These are phyloP conservation scores for Alternaria brassicae DNA, from an alignment of 2,329 filamentous ascomycete species.

Conservation along the genomic window DNA sequence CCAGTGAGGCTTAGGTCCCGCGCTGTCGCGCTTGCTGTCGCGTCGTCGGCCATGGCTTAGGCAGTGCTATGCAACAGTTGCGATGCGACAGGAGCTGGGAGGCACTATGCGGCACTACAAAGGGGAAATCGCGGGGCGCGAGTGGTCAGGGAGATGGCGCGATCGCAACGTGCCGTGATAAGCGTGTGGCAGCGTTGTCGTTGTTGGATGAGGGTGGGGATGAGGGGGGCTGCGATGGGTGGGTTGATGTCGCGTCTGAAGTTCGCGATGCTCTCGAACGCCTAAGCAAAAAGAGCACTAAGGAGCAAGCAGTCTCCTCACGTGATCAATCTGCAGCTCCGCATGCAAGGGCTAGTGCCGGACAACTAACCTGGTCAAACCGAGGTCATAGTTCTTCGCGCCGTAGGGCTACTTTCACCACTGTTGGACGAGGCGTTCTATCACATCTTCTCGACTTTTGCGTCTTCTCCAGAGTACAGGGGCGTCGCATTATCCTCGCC, in stretches of 20 bases:
- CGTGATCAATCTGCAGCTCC: constrained; percentile 18
- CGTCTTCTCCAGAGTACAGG: background rate
- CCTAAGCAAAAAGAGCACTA: constrained; percentile 25
- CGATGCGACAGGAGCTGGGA: constrained; percentile 30
- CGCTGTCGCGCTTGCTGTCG: constrained; percentile 37
- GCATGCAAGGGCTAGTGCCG: constrained; percentile 26
- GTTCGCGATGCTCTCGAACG: constrained; percentile 39
- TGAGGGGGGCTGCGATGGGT: constrained; percentile 37
- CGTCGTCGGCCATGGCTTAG: constrained; percentile 47
- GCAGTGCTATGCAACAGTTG: constrained; percentile 23
- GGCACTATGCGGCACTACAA: constrained; percentile 18
- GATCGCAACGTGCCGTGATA: constrained; percentile 7
- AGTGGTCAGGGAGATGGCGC: constrained; percentile 10
- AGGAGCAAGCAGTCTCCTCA: constrained; percentile 22
- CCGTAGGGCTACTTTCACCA: constrained; percentile 5
- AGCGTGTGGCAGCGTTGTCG: constrained; percentile 17
- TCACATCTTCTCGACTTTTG: background rate
- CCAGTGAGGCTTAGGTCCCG: constrained; percentile 35
- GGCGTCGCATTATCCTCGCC: constrained; percentile 5
- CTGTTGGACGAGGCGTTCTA: constrained; percentile 2
- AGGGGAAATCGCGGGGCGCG: constrained; percentile 25
- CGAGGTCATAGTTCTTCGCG: constrained; percentile 37
- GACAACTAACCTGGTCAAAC: constrained; percentile 31
- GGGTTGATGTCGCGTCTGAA: constrained; percentile 37
- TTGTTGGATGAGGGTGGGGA: constrained; percentile 36